Conservation (phyloP, 1,284 basidiomycete genomes). For the Ustilago sp. region DNA sequence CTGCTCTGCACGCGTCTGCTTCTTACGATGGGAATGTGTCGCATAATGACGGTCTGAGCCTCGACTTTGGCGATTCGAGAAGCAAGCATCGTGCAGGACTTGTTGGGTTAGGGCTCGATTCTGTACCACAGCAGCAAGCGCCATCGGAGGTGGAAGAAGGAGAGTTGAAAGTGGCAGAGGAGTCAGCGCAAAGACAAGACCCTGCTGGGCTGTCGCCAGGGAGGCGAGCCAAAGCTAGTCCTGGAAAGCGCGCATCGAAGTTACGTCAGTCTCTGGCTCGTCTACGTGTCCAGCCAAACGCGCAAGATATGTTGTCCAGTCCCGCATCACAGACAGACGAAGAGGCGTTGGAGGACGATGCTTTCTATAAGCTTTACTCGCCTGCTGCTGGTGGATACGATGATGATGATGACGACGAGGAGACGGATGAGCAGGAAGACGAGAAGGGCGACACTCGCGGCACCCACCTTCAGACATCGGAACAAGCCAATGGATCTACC, state of each 20-base stretch:
- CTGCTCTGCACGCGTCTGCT: not conserved
- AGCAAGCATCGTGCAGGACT: conserved; percentile 31
- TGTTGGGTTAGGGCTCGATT: conserved; percentile 34
- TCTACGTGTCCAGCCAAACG: conserved; percentile 12
- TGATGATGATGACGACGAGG: conserved; percentile 40
- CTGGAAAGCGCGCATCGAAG: conserved; percentile 12
- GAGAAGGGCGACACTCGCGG: not conserved
- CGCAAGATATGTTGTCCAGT: conserved; percentile 33
- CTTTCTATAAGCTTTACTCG: conserved; percentile 50
- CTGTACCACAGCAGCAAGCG: conserved; percentile 4
- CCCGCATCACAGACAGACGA: conserved; percentile 33
- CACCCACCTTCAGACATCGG: not conserved
- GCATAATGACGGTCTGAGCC: conserved; percentile 17
- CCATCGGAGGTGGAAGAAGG: not conserved
- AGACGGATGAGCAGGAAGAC: conserved; percentile 22
- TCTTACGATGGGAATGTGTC: conserved; percentile 8
- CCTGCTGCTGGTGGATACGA: conserved; percentile 30
- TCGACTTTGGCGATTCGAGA: conserved; percentile 20
- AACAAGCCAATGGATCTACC: not conserved
- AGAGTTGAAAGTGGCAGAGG: not conserved
- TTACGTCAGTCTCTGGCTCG: conserved; percentile 11
- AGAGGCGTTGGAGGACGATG: conserved; percentile 44
- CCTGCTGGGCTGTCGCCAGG: not conserved
- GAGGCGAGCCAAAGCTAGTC: not conserved
- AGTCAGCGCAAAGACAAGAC: not conserved